Base-by-base conservation (phyloP, 805 yeast genomes). In the Candida xiaguanensis region DNA sequence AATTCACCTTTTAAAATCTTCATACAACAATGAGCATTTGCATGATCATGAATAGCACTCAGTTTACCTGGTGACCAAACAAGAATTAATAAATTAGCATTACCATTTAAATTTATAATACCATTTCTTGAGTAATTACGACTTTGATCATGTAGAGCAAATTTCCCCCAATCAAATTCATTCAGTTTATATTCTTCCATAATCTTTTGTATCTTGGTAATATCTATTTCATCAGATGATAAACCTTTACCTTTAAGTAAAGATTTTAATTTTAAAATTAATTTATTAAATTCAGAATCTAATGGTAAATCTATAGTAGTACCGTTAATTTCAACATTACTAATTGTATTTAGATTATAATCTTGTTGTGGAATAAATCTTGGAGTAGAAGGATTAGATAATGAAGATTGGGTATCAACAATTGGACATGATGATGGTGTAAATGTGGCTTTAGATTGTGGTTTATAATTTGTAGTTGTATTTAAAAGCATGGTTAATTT, bases 1-100 rank as follows among this genome's bases (percentile, higher is more conserved):
- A 83, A 64, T 22, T 61, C 56, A 6, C 90, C 90, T 48, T 73
- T 65, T 44, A 83, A 63, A 32, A 83, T 66, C 57, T 82, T 82
- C 79, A 83, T 82, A 44, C 82, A 72, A 59, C 91, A 83, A 59
- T 83, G 88, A 9, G 89, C 87, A 39, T 75, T 70, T 15, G 88
- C 85, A 50, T 83, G 91, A 57, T 82, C 87, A 55, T 83, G 91
- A 44, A 83, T 77, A 36, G 76, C 72, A 16, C 85, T 77, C 18
- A 78, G 70, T 50, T 71, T 69, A 6, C 78, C 78, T 1, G 89
- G 88, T 38, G 73, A 70, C 91, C 91, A 83, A 15, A 82, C 87
- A 36, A 83, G 59, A 12, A 83, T 59, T 38, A 83, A 66, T 40
- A 83, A 63, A 50, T 82, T 81, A 30, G 86, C 96, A 50, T 77